Base-by-base conservation (phyloP, 805 yeast species). In the Teunomyces gatunensis region DNA sequence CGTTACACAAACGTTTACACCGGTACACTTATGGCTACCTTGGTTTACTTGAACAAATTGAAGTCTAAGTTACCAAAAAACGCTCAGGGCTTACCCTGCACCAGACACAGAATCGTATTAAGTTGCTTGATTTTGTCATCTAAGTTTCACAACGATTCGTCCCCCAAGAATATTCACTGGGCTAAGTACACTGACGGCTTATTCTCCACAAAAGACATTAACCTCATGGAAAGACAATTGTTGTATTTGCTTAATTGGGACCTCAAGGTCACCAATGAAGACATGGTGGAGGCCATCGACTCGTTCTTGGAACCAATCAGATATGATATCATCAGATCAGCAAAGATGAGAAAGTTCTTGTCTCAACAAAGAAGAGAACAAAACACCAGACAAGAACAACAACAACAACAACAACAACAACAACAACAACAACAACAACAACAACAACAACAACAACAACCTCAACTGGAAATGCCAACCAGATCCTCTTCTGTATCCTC, bases 131-230 rank as follows among this genome's bases (percentile, higher is more conserved):
- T 87, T 49, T 72, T 87, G 51, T 80, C 89, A 13, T 80, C 89
- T 41, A 87, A 87, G 63, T 82, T 74, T 66, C 86, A 84, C 71
- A 86, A 87, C 65, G 95, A 87, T 61, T 80, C 86, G 5, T 81
- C 88, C 10, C 90, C 92, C 51, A 82, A 84, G 59, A 87, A 87
- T 67, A 73, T 74, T 54, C 90, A 86, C 64, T 87, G 95, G 95
- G 83, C 89, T 35, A 79, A 77, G 55, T 84, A 84, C 65, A 84
- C 92, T 5, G 90, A 86, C 57, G 89, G 88, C 2, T 71, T 87
- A 36, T 85, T 87, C 67, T 69, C 74, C 41, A 66, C 76, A 47
- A 81, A 81, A 52, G 95, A 87, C 62, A 81, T 87, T 54, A 86
- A 85, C 64, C 71, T 85, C 51, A 87, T 87, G 90, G 95, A 87